Evolutionary conservation across 2,329 filamentous ascomycete species (phyloP), one percentile per base, ranked within the genome.

Genomic region (Scedosporium boydii): DNA sequence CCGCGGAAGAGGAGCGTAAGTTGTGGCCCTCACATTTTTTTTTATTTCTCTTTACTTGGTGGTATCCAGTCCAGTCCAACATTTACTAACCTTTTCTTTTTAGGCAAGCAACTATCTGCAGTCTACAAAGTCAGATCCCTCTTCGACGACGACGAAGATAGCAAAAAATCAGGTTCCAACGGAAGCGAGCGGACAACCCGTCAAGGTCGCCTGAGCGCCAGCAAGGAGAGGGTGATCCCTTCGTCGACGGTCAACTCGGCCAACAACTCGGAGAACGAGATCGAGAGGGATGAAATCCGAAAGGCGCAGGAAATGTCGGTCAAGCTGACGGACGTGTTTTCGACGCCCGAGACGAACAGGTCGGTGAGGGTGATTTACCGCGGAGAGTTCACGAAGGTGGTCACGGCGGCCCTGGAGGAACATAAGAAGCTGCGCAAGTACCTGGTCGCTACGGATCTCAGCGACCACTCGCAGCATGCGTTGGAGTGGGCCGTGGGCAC

Each of bases 401-500:
- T 89, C 53, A 83, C 88, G 66, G 87, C 93, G 69, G 90, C 90
- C 0, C 87, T 93, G 63, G 88, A 91, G 12, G 90, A 91, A 60
- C 82, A 90, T 59, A 86, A 90, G 59, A 85, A 90, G 61, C 84
- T 93, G 64, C 85, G 95, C 61, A 96, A 95, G 69, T 99, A 98
- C 71, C 78, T 99, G 16, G 92, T 97, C n/a, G 93, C 95, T 3
- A 97, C 91, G 0, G 95, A 99, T 74, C 78, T 98, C 3, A 97
- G 93, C 68, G 90, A 95, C 44, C 95, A 99, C 76, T 93, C 93
- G 4, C 90, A 91, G 6, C 96, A 98, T 73, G 95, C 95, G 1
- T 80, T 99, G 38, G 95, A 99, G 73, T 99, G 95, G 95, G 95
- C 93, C 0, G 93, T 99, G 62, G 95, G 95, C 6, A 98, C 93